Evolutionary conservation across 345 rosid species (phyloP), one percentile per base, ranked within the genome.

Genomic region (Eucalyptus melliodora): DNA sequence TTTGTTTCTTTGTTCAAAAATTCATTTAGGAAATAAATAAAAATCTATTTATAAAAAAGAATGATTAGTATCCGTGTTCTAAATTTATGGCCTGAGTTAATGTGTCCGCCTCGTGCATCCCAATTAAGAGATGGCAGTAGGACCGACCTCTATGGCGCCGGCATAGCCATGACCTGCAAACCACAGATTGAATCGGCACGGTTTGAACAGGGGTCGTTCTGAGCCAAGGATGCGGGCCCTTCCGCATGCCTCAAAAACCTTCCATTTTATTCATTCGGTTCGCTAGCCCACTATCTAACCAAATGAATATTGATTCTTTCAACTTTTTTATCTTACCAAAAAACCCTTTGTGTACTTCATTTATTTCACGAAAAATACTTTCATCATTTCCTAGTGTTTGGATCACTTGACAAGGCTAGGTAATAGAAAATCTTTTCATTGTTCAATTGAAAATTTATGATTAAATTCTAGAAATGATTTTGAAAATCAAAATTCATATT

Each of bases 281-380:
- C 37, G 9, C 72, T n/a, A 62, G 2, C 37, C 1, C 10, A 15
- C 37, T 8, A 65, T 65, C 72, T n/a, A n/a, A 4, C 37, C n/a
- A 62, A 30, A 62, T 62, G 34, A 62, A 15, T 30, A n/a, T 65
- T 14, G 9, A 30, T 62, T 62, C 9, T 62, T 62, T 11, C 6
- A 10, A 59, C 14, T 8, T 56, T 56, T 27, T 30, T 30, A 7
- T 65, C 72, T 65, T n/a, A 65, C 34, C 2, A 2, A 30, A 12
- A n/a, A 1, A 16, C 5, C 16, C 37, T 30, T 65, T 0, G 3
- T 7, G 4, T 8, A 15, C 77, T n/a, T 2, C 3, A 3, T 65
- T n/a, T 65, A n/a, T 15, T 65, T 65, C 11, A 16, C 3, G 0
- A 65, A 14, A 65, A 4, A 65, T 7, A 30, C 16, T 65, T 65